These are phyloP conservation scores for Suaeda aralocaspica DNA, from an alignment of 148 eudicot species.

Conservation along the genomic window DNA sequence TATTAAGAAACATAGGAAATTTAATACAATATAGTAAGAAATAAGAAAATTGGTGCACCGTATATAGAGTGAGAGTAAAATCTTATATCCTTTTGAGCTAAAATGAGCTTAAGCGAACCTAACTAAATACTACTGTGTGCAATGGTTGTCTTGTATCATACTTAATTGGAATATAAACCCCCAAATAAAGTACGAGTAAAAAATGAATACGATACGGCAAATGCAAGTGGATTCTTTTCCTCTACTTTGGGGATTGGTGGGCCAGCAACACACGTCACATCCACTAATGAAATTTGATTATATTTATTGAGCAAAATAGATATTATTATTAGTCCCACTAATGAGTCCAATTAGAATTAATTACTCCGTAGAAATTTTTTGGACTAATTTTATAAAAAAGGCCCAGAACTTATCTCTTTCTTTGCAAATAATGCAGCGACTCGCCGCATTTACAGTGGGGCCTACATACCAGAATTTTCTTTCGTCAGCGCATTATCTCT, in stretches of 20 bases:
- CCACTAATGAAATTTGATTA: not conserved
- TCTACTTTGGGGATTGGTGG: not conserved
- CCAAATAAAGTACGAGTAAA: too few species aligned
- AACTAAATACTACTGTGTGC: too few species aligned
- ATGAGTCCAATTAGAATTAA: not conserved
- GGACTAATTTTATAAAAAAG: not conserved
- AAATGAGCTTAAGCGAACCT: too few species aligned
- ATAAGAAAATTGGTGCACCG: too few species aligned
- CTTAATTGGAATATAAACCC: too few species aligned
- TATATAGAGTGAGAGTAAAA: too few species aligned
- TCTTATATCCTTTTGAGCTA: too few species aligned
- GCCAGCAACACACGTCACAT: slow-evolving; percentile 17
- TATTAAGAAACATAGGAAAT: too few species aligned
- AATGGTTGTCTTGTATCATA: too few species aligned
- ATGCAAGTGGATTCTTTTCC: too few species aligned
- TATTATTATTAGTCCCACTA: not conserved
- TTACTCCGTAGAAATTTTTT: not conserved
- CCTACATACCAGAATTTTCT: not conserved
- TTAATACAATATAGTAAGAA: too few species aligned
- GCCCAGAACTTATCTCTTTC: not conserved
- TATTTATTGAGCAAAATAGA: not conserved
- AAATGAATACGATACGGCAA: too few species aligned
- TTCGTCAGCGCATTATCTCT: slow-evolving; percentile 15
- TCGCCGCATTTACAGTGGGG: slow-evolving; percentile 22
- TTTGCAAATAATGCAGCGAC: slow-evolving; percentile 8